Evolutionary conservation across 306 rosid species (phyloP), one percentile per base, ranked within the genome.

Genomic region (Casuarina glauca): DNA sequence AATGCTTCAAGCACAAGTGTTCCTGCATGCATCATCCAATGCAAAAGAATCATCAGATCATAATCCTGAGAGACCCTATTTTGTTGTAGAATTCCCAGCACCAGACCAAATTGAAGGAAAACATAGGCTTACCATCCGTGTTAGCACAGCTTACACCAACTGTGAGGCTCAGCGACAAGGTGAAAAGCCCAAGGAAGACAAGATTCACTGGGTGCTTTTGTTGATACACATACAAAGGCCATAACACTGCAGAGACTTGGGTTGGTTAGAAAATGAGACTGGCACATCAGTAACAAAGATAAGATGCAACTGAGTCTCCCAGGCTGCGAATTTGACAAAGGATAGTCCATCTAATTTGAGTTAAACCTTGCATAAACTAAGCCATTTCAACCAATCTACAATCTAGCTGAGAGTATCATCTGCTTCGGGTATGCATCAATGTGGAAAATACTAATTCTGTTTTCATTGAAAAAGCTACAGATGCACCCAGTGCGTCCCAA

Each of bases 1-100:
- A 95, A 89, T 3, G 98, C 98, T 87, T 95, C 97, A 58, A 95
- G 97, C 58, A 95, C 98, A 79, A 95, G 85, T 76, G 83, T 89
- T 72, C 98, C 98, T 95, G 88, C 84, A 88, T 69, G 16, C 53
- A 84, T 77, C 66, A 84, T 77, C 66, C 69, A 70, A 62, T 66
- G 67, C 39, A 49, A 70, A 77, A 36, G 48, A n/a, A 61, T 32
- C 58, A 42, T 7, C 67, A 74, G 58, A 69, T 45, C 52, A 38
- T 5, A 50, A 9, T 10, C 45, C 15, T 26, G 12, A n/a, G 15
- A 38, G 36, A 54, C 16, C 0, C n/a, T 17, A 36, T 19, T 17
- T 19, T 0, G 63, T 17, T 50, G 50, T 42, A 6, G 71, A 67
- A 41, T 67, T 49, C 9, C 35, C 7, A 48, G 19, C 48, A 57